A percentile compares a stretch with the other conserved stretches of the same genome.
Evolutionary conservation across 495 filamentous ascomycete species (phyloP).

Genomic region (Neurospora africana): DNA sequence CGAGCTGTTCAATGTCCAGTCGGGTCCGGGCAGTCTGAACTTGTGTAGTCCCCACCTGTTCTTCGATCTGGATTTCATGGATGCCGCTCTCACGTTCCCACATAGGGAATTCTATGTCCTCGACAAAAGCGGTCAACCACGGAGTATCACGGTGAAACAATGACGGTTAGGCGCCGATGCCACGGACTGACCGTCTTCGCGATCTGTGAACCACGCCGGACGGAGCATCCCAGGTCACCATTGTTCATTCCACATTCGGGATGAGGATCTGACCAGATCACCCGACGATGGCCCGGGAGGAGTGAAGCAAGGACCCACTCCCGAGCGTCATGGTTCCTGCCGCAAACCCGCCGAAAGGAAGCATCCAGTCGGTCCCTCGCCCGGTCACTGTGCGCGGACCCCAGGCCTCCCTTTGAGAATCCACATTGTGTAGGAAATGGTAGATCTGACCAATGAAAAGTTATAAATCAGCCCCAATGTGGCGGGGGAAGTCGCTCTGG

Average conservation of each 20-base stretch:
- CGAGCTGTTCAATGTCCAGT: background rate
- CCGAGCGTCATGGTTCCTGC: background rate
- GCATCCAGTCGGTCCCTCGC: background rate
- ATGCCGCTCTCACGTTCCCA: background rate
- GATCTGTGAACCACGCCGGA: background rate
- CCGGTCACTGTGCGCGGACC: background rate
- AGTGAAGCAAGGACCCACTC: background rate
- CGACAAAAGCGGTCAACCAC: background rate
- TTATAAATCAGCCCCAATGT: conserved; percentile 12
- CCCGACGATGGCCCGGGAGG: background rate
- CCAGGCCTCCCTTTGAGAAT: background rate
- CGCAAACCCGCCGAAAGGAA: background rate
- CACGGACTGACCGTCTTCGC: background rate
- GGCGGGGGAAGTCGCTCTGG: conserved; percentile 13
- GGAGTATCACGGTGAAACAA: background rate
- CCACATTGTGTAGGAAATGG: background rate
- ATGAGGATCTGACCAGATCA: background rate
- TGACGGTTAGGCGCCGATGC: background rate
- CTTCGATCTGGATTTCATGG: background rate
- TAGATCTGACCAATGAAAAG: background rate
- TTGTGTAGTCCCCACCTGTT: background rate
- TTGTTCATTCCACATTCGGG: background rate
- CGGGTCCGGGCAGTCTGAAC: background rate
- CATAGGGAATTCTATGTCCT: background rate
- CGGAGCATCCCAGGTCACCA: background rate